Base-by-base conservation (phyloP, 2,329 filamentous ascomycete species). In the Clonostachys rhizophaga region DNA sequence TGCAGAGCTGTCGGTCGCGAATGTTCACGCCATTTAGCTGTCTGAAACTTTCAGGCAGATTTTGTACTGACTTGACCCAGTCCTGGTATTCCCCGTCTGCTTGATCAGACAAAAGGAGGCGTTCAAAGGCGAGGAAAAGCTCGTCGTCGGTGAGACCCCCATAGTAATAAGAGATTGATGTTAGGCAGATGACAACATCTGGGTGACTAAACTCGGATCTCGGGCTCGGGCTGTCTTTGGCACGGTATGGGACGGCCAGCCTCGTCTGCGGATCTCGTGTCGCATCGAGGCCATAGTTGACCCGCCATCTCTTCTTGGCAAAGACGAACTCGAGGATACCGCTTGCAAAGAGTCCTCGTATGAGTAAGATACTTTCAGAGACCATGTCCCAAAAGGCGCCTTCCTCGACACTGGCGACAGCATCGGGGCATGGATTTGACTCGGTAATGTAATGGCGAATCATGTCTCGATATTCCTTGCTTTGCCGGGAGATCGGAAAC, bases 121-220 rank as follows among this genome's bases (percentile, higher is more conserved):
- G 64, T 0, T 59, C 47, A 6, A 88, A 74, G 0, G 66, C 61
- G 1, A 61, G 50, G 9, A 71, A 70, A 0, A 88, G 55, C 2
- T 84, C 69, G 0, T 74, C 56, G 13, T 83, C 59, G 0, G 47
- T 50, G 0, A 88, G 67, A 0, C 84, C 83, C 0, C 66, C 65
- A 44, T 80, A 78, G 51, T 81, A 86, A 56, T 76, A 81, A 2
- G 66, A 72, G 0, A 84, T 59, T 2, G 64, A 78, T 0, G 82
- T 85, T 1, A 86, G 59, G 0, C 73, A 47, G 13, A 85, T 76
- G 1, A 77, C 69, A 0, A 79, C 72, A 40, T 86, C 83, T 0
- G 80, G 78, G 36, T 86, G 80, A 12, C 79, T 81, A 54, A 83
- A 86, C 50, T 86, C 81, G 0, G 81, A 75, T 4, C 76, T 68